These are phyloP conservation scores for Paramecium sexaurelia DNA, from an alignment of 73 alveolate species.

Conservation along the genomic window DNA sequence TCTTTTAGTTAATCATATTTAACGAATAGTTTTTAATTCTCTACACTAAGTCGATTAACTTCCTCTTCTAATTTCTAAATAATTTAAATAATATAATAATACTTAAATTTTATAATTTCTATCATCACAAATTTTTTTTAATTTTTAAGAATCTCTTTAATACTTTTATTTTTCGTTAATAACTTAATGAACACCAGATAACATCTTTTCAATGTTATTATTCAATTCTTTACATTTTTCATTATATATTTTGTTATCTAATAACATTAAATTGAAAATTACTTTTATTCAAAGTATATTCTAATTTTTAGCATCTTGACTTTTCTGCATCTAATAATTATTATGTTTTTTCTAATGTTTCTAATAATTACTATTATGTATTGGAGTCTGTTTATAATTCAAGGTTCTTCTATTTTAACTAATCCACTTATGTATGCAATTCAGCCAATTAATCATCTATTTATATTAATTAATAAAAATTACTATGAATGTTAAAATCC, in stretches of 20 bases:
- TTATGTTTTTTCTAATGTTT: conserved; percentile 28
- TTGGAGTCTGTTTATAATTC: neutral
- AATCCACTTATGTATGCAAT: neutral
- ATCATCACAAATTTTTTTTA: neutral
- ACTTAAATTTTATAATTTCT: neutral
- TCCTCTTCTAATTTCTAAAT: neutral
- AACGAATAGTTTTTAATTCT: conserved; percentile 13
- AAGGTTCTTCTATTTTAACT: neutral
- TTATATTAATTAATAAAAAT: neutral
- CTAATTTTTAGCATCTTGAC: neutral
- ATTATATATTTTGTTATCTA: conserved; percentile 3
- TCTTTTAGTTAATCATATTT: conserved; percentile 33
- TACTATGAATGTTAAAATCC: conserved; percentile 48
- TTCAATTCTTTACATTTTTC: conserved; percentile 14
- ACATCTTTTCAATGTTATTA: neutral
- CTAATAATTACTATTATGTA: neutral
- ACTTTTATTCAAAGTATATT: neutral
- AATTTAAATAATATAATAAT: neutral
- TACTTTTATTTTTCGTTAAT: conserved; percentile 9
- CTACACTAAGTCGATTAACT: conserved; percentile 3
- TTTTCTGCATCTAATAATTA: neutral
- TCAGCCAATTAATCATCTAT: conserved; percentile 25
- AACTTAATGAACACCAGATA: neutral
- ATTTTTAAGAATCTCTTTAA: neutral
- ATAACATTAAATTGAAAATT: neutral